Evolutionary conservation across 1,284 basidiomycete genomes (phyloP).

Genomic region (Fomitiporia mediterranea): DNA sequence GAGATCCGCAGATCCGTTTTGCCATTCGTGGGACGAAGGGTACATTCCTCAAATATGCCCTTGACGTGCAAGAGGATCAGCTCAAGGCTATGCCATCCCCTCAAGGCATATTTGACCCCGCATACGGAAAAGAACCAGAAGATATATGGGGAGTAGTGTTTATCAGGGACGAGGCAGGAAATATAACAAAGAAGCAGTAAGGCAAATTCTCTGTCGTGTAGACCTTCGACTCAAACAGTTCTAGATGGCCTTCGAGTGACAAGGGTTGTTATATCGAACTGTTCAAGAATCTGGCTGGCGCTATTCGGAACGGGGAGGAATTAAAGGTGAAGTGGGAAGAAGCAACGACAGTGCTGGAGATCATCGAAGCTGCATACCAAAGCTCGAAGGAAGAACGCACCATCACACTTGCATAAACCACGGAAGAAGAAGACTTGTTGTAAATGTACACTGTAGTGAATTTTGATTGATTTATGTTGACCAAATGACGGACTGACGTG

Average conservation of each 20-base stretch:
- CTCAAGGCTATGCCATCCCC: conserved; percentile 50
- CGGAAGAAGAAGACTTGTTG: background rate
- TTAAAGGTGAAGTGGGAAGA: conserved; percentile 67
- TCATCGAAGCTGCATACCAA: conserved; percentile 66
- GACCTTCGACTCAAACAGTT: conserved; percentile 4
- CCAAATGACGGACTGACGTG: no score
- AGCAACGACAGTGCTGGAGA: conserved; percentile 62
- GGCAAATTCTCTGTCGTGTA: conserved; percentile 22
- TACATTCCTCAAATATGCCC: conserved; percentile 68
- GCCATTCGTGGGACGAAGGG: conserved; percentile 66
- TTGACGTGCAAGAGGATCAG: conserved; percentile 77
- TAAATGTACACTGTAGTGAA: background rate
- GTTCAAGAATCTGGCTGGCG: conserved; percentile 61
- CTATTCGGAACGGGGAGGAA: conserved; percentile 50
- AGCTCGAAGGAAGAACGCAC: conserved; percentile 58
- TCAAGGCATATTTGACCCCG: conserved; percentile 40
- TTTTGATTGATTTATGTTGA: background rate
- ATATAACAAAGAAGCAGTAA: conserved; percentile 46
- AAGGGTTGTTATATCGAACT: conserved; percentile 56
- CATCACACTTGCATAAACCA: conserved; percentile 24
- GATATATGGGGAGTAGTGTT: conserved; percentile 56
- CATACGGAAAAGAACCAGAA: conserved; percentile 57
- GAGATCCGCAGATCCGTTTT: conserved; percentile 64
- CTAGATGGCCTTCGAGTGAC: conserved; percentile 60
- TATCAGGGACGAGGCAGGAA: conserved; percentile 42